These are phyloP conservation scores for Microsporum ferrugineum DNA, from an alignment of 2,329 filamentous ascomycete species.

Conservation along the genomic window DNA sequence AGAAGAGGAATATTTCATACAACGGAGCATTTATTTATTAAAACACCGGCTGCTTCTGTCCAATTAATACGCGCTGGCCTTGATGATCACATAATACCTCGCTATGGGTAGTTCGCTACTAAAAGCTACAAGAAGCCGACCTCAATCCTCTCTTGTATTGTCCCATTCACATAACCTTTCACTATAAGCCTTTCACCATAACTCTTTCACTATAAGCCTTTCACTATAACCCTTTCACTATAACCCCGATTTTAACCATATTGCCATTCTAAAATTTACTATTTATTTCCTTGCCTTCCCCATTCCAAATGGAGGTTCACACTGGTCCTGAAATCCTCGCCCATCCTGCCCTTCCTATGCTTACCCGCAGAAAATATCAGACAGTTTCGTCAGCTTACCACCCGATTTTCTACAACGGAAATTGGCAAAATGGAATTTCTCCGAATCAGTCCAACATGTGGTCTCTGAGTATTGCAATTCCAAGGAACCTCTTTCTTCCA, in stretches of 20 bases:
- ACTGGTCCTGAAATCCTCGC: neutral
- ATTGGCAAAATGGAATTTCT: neutral
- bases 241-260: neutral
- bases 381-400: neutral
- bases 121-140: neutral
- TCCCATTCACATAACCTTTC: too few relatives aligned
- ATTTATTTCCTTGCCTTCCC: too few relatives aligned
- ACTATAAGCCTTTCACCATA: too few relatives aligned
- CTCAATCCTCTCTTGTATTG: neutral
- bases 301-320: neutral
- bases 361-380: neutral
- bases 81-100: neutral
- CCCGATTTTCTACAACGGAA: neutral
- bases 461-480: neutral
- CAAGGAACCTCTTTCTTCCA: neutral
- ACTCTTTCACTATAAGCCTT: too few relatives aligned
- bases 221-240: too few relatives aligned
- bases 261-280: neutral
- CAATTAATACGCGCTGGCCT: neutral
- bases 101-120: neutral
- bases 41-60: neutral
- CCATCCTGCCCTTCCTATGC: neutral
- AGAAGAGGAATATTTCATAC: neutral
- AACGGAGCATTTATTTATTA: too few relatives aligned
- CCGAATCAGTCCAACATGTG: neutral